These are phyloP conservation scores for Cenchrus purpureus DNA, from an alignment of 176 grass and related monocot genomes.

Conservation along the genomic window DNA sequence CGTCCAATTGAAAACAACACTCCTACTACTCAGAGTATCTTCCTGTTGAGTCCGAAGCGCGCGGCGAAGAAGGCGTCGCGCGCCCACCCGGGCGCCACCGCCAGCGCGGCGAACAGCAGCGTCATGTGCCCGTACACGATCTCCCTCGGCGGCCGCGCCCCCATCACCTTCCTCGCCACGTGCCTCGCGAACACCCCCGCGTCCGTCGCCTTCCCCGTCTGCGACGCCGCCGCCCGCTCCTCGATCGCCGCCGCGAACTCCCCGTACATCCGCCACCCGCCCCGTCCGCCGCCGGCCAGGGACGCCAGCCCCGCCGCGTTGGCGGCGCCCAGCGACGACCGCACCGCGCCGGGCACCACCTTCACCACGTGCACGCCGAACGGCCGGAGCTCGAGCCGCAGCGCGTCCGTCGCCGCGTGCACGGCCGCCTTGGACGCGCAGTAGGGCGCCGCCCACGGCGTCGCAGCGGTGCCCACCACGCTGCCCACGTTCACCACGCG, in stretches of 20 bases:
- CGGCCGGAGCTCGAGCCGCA: slow-evolving; percentile 53
- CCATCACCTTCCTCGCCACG: slow-evolving; percentile 36
- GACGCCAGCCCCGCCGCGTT: slow-evolving; percentile 33
- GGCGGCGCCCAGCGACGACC: slow-evolving; percentile 41
- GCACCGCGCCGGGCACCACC: slow-evolving; percentile 55
- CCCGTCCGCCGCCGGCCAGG: too few relatives aligned
- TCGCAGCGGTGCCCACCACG: slow-evolving; percentile 52
- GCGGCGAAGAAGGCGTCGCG: slow-evolving; percentile 57
- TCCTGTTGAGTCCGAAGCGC: slow-evolving; percentile 41
- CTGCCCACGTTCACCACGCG: slow-evolving; percentile 66
- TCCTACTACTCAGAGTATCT: too few relatives aligned
- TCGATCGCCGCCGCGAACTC: slow-evolving; percentile 43
- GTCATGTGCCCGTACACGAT: slow-evolving; percentile 53
- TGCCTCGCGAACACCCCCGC: slow-evolving; percentile 10
- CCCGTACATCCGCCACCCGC: slow-evolving; percentile 38
- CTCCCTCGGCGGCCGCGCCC: slow-evolving; percentile 39
- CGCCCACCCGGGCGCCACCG: background rate
- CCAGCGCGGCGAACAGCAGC: slow-evolving; percentile 41
- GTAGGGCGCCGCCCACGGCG: slow-evolving; percentile 56
- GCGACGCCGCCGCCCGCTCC: slow-evolving; percentile 42
- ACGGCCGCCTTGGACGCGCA: slow-evolving; percentile 69
- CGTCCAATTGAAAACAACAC: too few relatives aligned
- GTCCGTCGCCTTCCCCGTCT: slow-evolving; percentile 31
- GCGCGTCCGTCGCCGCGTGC: slow-evolving; percentile 64
- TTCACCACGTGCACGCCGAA: slow-evolving; percentile 66